Evolutionary conservation across 441 rosid genomes (phyloP).

Genomic region (Brassica balearica): DNA sequence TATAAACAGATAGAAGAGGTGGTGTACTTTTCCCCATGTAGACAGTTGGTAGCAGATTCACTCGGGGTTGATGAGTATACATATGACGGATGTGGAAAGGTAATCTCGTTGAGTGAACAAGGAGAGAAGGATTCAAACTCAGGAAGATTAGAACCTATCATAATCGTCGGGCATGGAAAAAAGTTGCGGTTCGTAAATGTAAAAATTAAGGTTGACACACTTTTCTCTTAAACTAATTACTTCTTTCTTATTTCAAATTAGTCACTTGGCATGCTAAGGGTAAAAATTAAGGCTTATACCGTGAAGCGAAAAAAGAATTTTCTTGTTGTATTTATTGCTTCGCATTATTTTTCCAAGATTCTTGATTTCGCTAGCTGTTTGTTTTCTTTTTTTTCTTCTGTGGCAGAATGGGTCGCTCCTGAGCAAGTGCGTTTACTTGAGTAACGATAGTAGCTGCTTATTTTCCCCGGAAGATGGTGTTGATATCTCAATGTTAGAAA

Average conservation of each 20-base stretch:
- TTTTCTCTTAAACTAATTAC: conserved; percentile 10
- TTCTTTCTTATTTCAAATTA: neutral
- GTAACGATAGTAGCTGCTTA: conserved; percentile 94
- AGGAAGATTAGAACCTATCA: conserved; percentile 69
- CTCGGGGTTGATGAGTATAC: conserved; percentile 82
- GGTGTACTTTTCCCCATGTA: conserved; percentile 80
- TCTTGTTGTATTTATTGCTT: conserved; percentile 11
- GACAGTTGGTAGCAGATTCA: conserved; percentile 87
- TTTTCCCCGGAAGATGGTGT: conserved; percentile 89
- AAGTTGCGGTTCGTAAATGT: conserved; percentile 88
- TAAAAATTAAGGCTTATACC: conserved; percentile 23
- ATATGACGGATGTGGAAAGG: conserved; percentile 95
- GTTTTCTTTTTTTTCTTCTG: conserved; percentile 32
- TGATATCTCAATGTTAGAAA: conserved; percentile 71
- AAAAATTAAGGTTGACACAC: conserved; percentile 77
- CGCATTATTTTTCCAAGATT: conserved; percentile 19
- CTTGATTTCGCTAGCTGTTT: conserved; percentile 34
- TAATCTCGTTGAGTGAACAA: conserved; percentile 67
- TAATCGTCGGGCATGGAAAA: conserved; percentile 92
- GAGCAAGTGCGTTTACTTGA: conserved; percentile 87
- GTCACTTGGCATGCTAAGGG: conserved; percentile 12
- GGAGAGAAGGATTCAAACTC: conserved; percentile 57
- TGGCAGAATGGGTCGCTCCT: conserved; percentile 89
- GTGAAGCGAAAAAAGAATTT: conserved; percentile 23
- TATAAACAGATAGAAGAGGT: conserved; percentile 84